Evolutionary conservation across 1,139 yeast genomes (phyloP).

Genomic region (Hanseniaspora uvarum): DNA sequence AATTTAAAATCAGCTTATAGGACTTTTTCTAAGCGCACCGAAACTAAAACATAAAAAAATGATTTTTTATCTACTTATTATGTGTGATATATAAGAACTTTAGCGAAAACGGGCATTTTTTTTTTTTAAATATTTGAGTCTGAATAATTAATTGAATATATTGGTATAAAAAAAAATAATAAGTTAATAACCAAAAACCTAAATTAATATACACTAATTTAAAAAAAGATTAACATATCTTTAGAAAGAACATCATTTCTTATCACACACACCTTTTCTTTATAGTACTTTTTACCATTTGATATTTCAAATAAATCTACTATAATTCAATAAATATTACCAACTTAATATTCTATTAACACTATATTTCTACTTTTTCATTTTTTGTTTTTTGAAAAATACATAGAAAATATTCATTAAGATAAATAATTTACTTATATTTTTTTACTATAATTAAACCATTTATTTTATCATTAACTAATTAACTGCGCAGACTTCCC

Average conservation of each 20-base stretch:
- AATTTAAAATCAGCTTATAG: not conserved
- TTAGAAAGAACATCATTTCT: not conserved
- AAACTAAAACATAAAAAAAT: too few relatives aligned
- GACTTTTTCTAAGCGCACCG: not conserved
- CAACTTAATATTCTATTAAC: not conserved
- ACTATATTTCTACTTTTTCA: not conserved
- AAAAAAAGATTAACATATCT: not conserved
- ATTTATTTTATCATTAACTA: not conserved
- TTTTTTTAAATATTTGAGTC: not conserved
- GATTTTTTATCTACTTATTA: not conserved
- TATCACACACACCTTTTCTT: not conserved
- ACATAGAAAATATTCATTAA: not conserved
- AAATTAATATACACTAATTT: not conserved
- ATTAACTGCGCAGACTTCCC: conserved; percentile 3
- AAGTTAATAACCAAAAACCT: not conserved
- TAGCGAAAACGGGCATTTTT: conserved; percentile 1
- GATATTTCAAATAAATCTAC: not conserved
- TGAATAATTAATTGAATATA: not conserved
- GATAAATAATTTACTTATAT: not conserved
- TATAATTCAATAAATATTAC: not conserved
- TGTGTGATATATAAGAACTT: not conserved
- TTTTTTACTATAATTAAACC: not conserved
- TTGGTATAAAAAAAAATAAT: not conserved
- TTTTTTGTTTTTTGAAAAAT: not conserved
- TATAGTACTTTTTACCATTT: not conserved